A percentile compares a stretch with the other conserved stretches of the same genome.
phyloP scores from a whole-genome alignment of 805 yeast genomes.

The Kregervanrija delftensis region DNA sequence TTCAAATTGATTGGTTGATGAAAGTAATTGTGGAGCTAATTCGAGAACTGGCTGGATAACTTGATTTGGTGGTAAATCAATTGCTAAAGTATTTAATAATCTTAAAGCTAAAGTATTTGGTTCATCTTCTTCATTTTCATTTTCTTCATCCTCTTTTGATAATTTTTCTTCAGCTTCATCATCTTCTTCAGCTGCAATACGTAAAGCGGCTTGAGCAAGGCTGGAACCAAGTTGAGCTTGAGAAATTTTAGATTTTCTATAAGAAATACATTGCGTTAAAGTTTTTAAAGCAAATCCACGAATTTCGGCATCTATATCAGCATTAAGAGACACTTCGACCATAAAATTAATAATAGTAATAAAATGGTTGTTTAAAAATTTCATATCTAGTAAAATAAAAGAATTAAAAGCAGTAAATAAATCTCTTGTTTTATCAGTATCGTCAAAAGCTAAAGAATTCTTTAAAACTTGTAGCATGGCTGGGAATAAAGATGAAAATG shows the following conservation, averaged over 20 bases:
- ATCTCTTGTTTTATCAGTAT: conserved; percentile 61
- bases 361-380: conserved; percentile 70
- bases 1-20: conserved; percentile 62
- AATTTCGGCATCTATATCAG: conserved; percentile 66
- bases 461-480: conserved; percentile 74
- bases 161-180: conserved; percentile 70
- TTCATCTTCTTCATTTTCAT: conserved; percentile 85
- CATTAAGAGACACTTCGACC: conserved; percentile 66
- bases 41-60: conserved; percentile 76
- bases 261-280: conserved; percentile 68
- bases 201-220: conserved; percentile 65
- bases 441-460: conserved; percentile 64
- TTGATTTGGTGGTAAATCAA: conserved; percentile 88
- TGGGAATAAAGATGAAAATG: conserved; percentile 67
- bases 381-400: conserved; percentile 67
- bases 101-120: conserved; percentile 76
- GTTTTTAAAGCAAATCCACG: conserved; percentile 81
- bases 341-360: conserved; percentile 63
- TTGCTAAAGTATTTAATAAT: conserved; percentile 68
- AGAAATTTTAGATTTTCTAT: conserved; percentile 73
- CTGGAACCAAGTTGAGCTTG: conserved; percentile 80
- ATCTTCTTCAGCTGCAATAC: conserved; percentile 75
- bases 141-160: conserved; percentile 78
- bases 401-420: conserved; percentile 83
- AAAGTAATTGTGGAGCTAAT: conserved; percentile 48